phyloP scores from a whole-genome alignment of 495 filamentous ascomycete species.

The Lindgomyces ingoldianus region DNA sequence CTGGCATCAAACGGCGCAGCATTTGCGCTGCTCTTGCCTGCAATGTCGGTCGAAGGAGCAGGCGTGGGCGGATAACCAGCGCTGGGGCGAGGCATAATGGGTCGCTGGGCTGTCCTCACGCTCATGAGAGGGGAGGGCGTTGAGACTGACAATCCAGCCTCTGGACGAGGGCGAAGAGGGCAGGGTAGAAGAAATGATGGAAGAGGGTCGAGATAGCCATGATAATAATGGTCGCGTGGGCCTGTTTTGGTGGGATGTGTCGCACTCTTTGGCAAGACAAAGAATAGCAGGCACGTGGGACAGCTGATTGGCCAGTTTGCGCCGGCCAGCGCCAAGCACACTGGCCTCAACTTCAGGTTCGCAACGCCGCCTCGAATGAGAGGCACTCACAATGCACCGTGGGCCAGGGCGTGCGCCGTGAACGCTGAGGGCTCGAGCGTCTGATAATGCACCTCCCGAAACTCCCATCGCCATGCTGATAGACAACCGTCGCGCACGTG shows the following conservation, averaged over 20 bases:
- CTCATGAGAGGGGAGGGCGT: conserved; percentile 13
- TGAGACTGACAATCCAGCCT: conserved; percentile 13
- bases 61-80: conserved; percentile 74
- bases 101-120: conserved; percentile 9
- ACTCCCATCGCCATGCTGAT: not conserved
- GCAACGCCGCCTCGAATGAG: conserved; percentile 15
- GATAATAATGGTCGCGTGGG: conserved; percentile 24
- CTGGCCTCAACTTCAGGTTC: not conserved
- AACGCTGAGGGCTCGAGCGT: conserved; percentile 3
- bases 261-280: not conserved
- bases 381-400: not conserved
- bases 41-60: conserved; percentile 78
- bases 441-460: conserved; percentile 7
- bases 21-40: conserved; percentile 67
- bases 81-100: conserved; percentile 65
- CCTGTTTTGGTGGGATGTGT: conserved; percentile 4
- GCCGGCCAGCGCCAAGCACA: not conserved
- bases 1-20: conserved; percentile 57
- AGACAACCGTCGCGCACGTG: not conserved
- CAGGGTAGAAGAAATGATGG: not conserved
- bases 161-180: conserved; percentile 4
- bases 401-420: conserved; percentile 9
- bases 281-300: not conserved
- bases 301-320: not conserved
- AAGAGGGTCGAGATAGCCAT: conserved; percentile 11